Percentiles rank a stretch among this genome's conserved stretches.
phyloP scores from a whole-genome alignment of 208 protist genomes.

The Endotrypanum monterogeii region DNA sequence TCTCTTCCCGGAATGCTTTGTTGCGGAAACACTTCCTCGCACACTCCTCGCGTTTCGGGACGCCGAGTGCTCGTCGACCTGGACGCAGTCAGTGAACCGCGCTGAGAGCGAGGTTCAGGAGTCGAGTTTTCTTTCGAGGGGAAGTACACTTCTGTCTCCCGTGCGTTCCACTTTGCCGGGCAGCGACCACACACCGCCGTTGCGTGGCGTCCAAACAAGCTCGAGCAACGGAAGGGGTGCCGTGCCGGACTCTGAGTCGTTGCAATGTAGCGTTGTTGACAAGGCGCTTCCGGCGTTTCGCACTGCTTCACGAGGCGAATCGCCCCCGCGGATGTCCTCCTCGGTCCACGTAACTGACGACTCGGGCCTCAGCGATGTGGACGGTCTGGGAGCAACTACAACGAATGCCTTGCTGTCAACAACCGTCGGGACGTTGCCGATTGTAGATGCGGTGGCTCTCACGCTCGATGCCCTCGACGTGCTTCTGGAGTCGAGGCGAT shows the following conservation, averaged over 20 bases:
- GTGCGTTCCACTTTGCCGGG: background rate
- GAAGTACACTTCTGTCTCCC: background rate
- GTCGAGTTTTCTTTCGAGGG: background rate
- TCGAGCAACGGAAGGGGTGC: too few relatives aligned
- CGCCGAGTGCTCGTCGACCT: background rate
- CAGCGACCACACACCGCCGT: background rate
- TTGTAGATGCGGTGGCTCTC: conserved; percentile 13
- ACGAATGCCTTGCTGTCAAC: background rate
- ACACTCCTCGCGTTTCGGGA: conserved; percentile 10
- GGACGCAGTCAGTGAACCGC: background rate
- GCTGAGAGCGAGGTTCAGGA: background rate
- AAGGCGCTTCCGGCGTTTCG: background rate
- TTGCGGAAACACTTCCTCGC: conserved; percentile 15
- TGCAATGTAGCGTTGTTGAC: background rate
- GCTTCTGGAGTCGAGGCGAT: conserved; percentile 20
- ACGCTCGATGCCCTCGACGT: conserved; percentile 1
- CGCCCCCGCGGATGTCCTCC: background rate
- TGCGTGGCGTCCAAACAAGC: background rate
- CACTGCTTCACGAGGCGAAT: background rate
- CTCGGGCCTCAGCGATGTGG: background rate
- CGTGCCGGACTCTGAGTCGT: background rate
- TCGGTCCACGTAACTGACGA: background rate
- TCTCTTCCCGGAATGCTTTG: conserved; percentile 80
- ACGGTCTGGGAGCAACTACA: background rate
- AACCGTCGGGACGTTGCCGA: background rate